Base-by-base conservation (phyloP, 2,329 filamentous ascomycete species). In the Sporothrix globosa region DNA sequence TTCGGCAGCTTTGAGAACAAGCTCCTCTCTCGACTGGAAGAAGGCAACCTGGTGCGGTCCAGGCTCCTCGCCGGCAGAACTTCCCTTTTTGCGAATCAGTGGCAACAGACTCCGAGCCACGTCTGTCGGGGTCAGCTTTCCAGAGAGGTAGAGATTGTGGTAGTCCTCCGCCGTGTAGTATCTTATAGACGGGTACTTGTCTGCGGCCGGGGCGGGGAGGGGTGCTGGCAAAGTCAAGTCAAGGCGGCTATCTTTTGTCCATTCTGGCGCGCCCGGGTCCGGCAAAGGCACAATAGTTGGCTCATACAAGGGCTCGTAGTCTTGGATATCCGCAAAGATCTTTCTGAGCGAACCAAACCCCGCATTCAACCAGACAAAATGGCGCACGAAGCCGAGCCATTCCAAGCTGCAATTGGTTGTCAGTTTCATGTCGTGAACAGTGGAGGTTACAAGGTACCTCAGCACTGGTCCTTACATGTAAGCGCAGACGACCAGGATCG, bases 301-400 rank as follows among this genome's bases (percentile, higher is more conserved):
- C 34, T 84, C 82, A 72, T 81, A 85, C 60, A 81, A 78, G 2
- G 82, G 82, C 72, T 83, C 82, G 65, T 79, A 86, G 67, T 85
- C 80, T 63, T 87, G 81, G 41, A 92, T 77, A 19, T 77, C 80
- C 24, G 83, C 78, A 30, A 82, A 81, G 70, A 88, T 83, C 48
- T 84, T 80, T 61, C 86, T 86, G 53, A 92, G 80, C 4, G 81
- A 79, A 61, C 80, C 81, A 76, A 92, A 91, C 52, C 88, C 88
- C 24, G 88, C 88, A 77, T 89, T 89, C 52, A 80, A 80, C 87
- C 88, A 92, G 74, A 90, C 82, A 67, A 83, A 76, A 71, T 82
- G 82, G 65, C 88, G 85, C 10, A 90, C 71, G 63, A 86, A 82
- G 24, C 82, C 81, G 19, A 90, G 76, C 67, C 83, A 84, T 58